Evolutionary conservation across 805 yeast species (phyloP).

Genomic region (Starmera amethionina): DNA sequence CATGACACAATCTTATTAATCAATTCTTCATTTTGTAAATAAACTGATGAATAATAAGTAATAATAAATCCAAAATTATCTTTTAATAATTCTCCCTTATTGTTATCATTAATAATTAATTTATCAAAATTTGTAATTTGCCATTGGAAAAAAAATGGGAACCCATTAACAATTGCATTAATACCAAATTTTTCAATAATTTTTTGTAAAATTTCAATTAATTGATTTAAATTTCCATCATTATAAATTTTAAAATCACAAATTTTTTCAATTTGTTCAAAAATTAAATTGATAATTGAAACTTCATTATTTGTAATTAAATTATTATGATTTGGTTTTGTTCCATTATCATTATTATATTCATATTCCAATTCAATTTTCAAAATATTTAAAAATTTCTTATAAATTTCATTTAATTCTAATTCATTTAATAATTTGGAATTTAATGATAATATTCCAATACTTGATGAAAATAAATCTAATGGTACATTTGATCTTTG

Average conservation of each 20-base stretch:
- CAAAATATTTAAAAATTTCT: conserved; percentile 10
- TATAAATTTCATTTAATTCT: conserved; percentile 4
- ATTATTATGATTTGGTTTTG: conserved; percentile 9
- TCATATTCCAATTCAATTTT: conserved; percentile 10
- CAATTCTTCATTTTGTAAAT: conserved; percentile 5
- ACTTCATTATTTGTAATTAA: conserved; percentile 10
- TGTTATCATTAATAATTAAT: background rate
- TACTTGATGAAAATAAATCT: conserved; percentile 15
- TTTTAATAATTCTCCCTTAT: conserved; percentile 1
- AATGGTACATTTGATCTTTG: conserved; percentile 16
- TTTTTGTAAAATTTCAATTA: conserved; percentile 7
- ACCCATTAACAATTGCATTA: conserved; percentile 33
- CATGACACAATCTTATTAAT: conserved; percentile 7
- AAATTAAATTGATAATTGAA: conserved; percentile 13
- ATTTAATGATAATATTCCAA: conserved; percentile 6
- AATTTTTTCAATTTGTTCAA: conserved; percentile 11
- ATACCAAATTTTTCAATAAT: conserved; percentile 30
- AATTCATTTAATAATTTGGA: background rate
- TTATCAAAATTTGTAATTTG: conserved; percentile 9
- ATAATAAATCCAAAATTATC: conserved; percentile 15
- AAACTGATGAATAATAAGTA: conserved; percentile 7
- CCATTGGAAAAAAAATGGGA: conserved; percentile 40
- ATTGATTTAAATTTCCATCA: conserved; percentile 1
- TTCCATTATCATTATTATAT: conserved; percentile 7
- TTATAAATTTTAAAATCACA: background rate